These are phyloP conservation scores for Phytopythium litorale DNA, from an alignment of 352 stramenopile genomes.

Conservation along the genomic window DNA sequence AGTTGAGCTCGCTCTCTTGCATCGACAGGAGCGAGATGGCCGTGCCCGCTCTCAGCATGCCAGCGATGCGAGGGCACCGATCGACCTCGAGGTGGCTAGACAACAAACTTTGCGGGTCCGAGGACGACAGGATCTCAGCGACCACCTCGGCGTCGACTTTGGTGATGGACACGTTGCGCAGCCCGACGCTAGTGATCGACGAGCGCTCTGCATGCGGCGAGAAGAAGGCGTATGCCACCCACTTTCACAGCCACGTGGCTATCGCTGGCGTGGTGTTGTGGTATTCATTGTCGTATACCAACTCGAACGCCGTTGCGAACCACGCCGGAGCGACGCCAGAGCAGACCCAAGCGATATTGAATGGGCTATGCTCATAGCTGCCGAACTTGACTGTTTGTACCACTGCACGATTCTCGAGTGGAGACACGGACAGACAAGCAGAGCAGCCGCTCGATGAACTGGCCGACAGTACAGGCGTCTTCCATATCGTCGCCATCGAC, in stretches of 20 bases:
- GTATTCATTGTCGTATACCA: too few species aligned
- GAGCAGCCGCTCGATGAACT: background rate
- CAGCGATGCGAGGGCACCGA: background rate
- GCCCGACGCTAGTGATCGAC: background rate
- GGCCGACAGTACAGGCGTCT: background rate
- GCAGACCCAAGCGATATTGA: background rate
- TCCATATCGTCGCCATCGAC: background rate
- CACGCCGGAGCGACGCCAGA: too few species aligned
- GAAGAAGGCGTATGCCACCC: background rate
- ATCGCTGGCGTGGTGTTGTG: background rate
- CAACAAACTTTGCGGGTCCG: background rate
- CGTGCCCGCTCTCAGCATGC: background rate
- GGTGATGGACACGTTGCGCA: background rate
- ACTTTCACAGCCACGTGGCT: background rate
- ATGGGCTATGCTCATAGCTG: background rate
- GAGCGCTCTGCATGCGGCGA: background rate
- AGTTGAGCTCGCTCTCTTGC: background rate
- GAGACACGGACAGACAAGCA: background rate
- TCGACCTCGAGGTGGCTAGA: background rate
- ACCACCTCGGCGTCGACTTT: background rate
- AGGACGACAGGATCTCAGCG: background rate
- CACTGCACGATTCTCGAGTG: background rate
- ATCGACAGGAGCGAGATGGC: background rate
- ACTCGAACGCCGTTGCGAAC: background rate
- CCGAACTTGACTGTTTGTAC: background rate